Conservation (phyloP, 2,329 filamentous ascomycete species). For the Cercospora berteroae region DNA sequence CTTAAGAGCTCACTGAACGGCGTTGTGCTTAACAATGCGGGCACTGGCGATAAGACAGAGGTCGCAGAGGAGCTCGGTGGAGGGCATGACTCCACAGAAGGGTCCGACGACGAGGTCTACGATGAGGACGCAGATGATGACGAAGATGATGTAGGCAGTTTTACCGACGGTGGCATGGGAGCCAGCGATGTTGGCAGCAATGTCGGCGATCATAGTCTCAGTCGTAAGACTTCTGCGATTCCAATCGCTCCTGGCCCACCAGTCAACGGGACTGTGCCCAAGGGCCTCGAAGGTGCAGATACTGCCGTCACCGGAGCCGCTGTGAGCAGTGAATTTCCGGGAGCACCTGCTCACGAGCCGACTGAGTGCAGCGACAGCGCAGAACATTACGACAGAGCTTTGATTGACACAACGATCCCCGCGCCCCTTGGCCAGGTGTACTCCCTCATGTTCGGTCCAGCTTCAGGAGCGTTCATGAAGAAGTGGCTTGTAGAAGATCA, state of each 20-base stretch:
- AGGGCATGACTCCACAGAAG: slow-evolving; percentile 54
- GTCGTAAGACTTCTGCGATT: slow-evolving; percentile 69
- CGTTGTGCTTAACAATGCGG: slow-evolving; percentile 71
- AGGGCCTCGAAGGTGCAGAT: slow-evolving; percentile 35
- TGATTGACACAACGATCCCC: slow-evolving; percentile 81
- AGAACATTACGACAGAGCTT: slow-evolving; percentile 77
- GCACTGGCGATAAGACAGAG: slow-evolving; percentile 85
- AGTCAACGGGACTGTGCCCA: slow-evolving; percentile 39
- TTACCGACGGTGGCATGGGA: slow-evolving; percentile 52
- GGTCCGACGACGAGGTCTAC: slow-evolving; percentile 73
- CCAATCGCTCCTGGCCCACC: slow-evolving; percentile 40
- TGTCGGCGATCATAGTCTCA: slow-evolving; percentile 47
- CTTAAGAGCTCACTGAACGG: slow-evolving; percentile 89
- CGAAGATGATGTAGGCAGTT: slow-evolving; percentile 56
- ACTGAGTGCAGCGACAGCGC: slow-evolving; percentile 81
- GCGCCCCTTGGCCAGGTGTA: slow-evolving; percentile 93
- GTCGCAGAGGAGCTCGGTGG: slow-evolving; percentile 65
- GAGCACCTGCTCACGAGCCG: slow-evolving; percentile 73
- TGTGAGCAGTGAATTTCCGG: slow-evolving; percentile 69
- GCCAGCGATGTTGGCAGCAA: slow-evolving; percentile 57
- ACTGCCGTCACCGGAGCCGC: slow-evolving; percentile 44
- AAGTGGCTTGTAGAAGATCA: slow-evolving; percentile 85
- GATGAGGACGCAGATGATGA: slow-evolving; percentile 72
- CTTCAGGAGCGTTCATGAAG: slow-evolving; percentile 75
- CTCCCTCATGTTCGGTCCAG: slow-evolving; percentile 78